Evolutionary conservation across 129 eudicot genomes (phyloP).

Genomic region (Sambucus nigra): DNA sequence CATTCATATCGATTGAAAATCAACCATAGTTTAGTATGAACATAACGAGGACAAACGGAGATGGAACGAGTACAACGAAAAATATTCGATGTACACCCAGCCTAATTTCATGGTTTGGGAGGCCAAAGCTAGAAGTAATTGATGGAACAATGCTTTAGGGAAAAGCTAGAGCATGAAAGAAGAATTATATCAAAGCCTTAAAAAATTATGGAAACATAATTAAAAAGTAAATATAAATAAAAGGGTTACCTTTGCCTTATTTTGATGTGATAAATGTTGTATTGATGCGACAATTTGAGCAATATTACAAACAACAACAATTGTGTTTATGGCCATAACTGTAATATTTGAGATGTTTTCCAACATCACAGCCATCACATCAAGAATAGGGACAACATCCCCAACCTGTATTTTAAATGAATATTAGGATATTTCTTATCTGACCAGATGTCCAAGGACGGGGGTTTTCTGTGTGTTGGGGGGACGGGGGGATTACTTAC

Average conservation of each 20-base stretch:
- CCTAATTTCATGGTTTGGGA: slow-evolving; percentile 47
- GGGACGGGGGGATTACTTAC: too few relatives aligned
- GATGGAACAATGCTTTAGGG: slow-evolving; percentile 57
- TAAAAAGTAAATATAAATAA: background rate
- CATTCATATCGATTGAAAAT: slow-evolving; percentile 25
- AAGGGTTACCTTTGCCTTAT: slow-evolving; percentile 25
- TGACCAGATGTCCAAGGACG: too few relatives aligned
- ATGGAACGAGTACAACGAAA: slow-evolving; percentile 57
- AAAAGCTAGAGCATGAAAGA: slow-evolving; percentile 31
- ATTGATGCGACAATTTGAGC: slow-evolving; percentile 56
- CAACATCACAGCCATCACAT: slow-evolving; percentile 52
- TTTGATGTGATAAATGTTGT: slow-evolving; percentile 36
- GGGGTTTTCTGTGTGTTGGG: too few relatives aligned
- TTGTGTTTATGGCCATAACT: slow-evolving; percentile 35
- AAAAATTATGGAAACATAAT: background rate
- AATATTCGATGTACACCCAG: slow-evolving; percentile 52
- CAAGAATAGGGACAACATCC: slow-evolving; percentile 55
- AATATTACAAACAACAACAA: slow-evolving; percentile 43
- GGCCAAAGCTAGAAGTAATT: slow-evolving; percentile 51
- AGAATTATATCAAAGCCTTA: background rate
- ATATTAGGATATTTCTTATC: background rate
- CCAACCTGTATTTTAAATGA: slow-evolving; percentile 35
- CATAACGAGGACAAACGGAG: slow-evolving; percentile 40
- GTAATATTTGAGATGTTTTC: slow-evolving; percentile 42
- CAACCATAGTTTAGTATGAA: slow-evolving; percentile 16